Percentiles rank a stretch among this genome's conserved stretches.
These are phyloP conservation scores for Nitzschia inconspicua DNA, from an alignment of 108 stramenopile genomes.

Conservation along the genomic window DNA sequence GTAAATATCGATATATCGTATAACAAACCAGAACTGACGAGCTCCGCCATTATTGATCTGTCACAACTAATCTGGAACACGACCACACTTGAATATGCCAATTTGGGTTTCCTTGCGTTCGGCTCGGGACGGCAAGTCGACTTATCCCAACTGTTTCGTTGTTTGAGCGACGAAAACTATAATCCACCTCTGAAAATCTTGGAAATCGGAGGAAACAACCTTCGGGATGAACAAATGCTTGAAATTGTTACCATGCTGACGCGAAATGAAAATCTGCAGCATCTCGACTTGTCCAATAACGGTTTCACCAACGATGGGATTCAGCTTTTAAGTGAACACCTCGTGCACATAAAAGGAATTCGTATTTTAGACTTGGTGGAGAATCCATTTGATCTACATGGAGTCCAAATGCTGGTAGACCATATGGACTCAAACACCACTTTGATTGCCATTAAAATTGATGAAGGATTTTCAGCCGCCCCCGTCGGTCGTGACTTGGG, in stretches of 20 bases:
- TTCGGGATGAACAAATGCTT: not conserved
- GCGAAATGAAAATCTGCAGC: not conserved
- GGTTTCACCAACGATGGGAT: slow-evolving; percentile 2
- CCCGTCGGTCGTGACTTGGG: not conserved
- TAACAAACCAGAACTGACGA: too few species aligned
- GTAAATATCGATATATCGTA: too few species aligned
- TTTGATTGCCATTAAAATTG: not conserved
- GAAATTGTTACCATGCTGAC: not conserved
- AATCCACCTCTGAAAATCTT: not conserved
- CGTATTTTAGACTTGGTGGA: not conserved
- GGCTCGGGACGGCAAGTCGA: slow-evolving; percentile 1
- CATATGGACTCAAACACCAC: not conserved
- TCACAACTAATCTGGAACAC: too few species aligned
- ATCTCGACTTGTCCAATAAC: slow-evolving; percentile 1
- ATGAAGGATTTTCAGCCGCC: not conserved
- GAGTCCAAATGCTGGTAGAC: not conserved
- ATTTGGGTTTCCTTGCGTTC: slow-evolving; percentile 12
- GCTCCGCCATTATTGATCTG: too few species aligned
- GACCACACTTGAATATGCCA: too few species aligned
- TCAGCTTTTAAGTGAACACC: not conserved
- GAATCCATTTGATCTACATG: not conserved
- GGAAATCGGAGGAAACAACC: slow-evolving; percentile 9
- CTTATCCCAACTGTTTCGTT: not conserved
- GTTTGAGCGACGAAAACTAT: not conserved
- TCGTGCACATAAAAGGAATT: not conserved